Conservation (phyloP, 768 basidiomycete species). For the Fistulinella prunicolor region DNA sequence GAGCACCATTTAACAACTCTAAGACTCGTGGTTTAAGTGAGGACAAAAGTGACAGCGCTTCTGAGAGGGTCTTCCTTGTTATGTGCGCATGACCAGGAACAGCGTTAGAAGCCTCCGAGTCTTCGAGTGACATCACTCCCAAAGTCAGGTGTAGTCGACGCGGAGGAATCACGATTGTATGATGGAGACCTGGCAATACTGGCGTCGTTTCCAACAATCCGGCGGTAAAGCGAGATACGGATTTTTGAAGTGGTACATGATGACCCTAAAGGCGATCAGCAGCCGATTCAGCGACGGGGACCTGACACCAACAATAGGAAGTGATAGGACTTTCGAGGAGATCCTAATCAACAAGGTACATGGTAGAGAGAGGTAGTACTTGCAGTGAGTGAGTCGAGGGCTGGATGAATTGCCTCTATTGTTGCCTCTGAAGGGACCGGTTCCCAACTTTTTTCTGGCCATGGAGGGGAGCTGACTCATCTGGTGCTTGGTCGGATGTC, state of each 20-base stretch:
- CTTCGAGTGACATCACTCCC: slow-evolving; percentile 64
- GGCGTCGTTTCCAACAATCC: slow-evolving; percentile 19
- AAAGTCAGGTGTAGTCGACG: slow-evolving; percentile 70
- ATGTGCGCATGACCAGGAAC: too few species aligned
- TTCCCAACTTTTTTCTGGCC: slow-evolving; percentile 10
- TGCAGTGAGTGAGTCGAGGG: slow-evolving; percentile 26
- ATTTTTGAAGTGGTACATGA: slow-evolving; percentile 37
- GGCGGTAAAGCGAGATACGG: slow-evolving; percentile 37
- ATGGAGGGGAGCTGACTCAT: slow-evolving; percentile 13
- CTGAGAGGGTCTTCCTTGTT: slow-evolving; percentile 32
- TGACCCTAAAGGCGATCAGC: slow-evolving; percentile 34
- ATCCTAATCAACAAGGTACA: slow-evolving; percentile 1
- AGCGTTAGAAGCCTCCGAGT: slow-evolving; percentile 9
- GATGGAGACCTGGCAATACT: slow-evolving; percentile 53
- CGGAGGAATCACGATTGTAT: slow-evolving; percentile 51
- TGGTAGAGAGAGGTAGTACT: slow-evolving; percentile 5
- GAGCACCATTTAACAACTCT: slow-evolving; percentile 35
- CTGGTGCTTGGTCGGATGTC: background rate
- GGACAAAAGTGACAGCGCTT: slow-evolving; percentile 43
- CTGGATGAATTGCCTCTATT: background rate
- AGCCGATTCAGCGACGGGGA: slow-evolving; percentile 14
- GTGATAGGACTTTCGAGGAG: slow-evolving; percentile 25
- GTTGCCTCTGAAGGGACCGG: slow-evolving; percentile 1
- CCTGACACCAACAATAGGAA: slow-evolving; percentile 33
- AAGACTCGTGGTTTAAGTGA: slow-evolving; percentile 39